Percentiles rank a stretch among this genome's conserved stretches.
Conservation (phyloP, 306 rosid species). For the Medicago truncatula region MtrunA17r5.0-ANR NC_053044.1:42331501-42332000, state of each 20-base stretch:
- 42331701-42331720: neutral
- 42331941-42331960: neutral
- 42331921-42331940: neutral
- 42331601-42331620: conserved; percentile 15
- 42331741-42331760: conserved; percentile 16
- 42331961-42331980: neutral
- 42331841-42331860: neutral
- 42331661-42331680: neutral
- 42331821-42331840: neutral
- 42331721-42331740: neutral
- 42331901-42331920: conserved; percentile 23
- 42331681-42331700: neutral
- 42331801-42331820: conserved; percentile 5
- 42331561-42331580: no score
- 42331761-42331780: conserved; percentile 23
- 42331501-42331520: no score
- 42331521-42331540: no score
- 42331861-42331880: conserved; percentile 18
- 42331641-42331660: neutral
- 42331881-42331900: neutral
- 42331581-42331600: no score
- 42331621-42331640: conserved; percentile 7
- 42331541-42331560: no score
- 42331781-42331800: neutral
- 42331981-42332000: neutral